phyloP scores from a whole-genome alignment of 139 green algal genomes.

The Chlorella sp. region DNA sequence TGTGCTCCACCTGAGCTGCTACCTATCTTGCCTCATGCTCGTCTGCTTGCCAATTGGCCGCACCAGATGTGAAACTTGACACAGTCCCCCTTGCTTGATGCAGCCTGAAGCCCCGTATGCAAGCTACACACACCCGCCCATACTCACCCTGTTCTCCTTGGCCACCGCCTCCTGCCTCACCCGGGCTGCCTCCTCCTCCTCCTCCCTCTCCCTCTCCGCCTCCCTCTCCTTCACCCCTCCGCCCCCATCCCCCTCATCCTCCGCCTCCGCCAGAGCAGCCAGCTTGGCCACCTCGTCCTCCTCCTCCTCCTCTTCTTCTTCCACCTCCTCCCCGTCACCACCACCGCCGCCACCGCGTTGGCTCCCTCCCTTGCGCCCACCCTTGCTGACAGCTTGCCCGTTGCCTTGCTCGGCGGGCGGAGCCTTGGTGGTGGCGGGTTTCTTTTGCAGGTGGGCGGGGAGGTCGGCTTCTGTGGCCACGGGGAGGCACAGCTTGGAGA shows the following conservation, averaged over 20 bases:
- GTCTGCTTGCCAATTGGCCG: too few relatives aligned
- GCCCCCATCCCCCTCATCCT: neutral
- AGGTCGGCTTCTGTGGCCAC: neutral
- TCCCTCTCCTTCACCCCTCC: neutral
- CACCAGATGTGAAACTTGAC: too few relatives aligned
- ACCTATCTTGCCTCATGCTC: too few relatives aligned
- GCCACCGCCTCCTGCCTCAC: neutral
- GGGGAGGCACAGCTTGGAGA: slow-evolving; percentile 37
- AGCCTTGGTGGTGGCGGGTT: too few relatives aligned
- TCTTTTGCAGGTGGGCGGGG: too few relatives aligned
- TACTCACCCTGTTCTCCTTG: slow-evolving; percentile 6
- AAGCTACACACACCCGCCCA: too few relatives aligned
- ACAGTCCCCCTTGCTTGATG: too few relatives aligned
- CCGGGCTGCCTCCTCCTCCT: neutral
- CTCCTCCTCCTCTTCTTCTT: neutral
- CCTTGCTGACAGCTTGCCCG: neutral
- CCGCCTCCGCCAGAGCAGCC: neutral
- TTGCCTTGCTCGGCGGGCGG: neutral
- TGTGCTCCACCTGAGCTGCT: too few relatives aligned
- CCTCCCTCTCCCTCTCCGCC: neutral
- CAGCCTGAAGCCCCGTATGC: too few relatives aligned
- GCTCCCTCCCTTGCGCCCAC: neutral
- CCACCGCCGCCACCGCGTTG: neutral
- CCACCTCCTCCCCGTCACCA: slow-evolving; percentile 1
- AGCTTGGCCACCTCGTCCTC: neutral